Percentiles rank a stretch among this genome's conserved stretches.
phyloP scores from a whole-genome alignment of 352 stramenopile species.

The Elongisporangium prolatum region DNA sequence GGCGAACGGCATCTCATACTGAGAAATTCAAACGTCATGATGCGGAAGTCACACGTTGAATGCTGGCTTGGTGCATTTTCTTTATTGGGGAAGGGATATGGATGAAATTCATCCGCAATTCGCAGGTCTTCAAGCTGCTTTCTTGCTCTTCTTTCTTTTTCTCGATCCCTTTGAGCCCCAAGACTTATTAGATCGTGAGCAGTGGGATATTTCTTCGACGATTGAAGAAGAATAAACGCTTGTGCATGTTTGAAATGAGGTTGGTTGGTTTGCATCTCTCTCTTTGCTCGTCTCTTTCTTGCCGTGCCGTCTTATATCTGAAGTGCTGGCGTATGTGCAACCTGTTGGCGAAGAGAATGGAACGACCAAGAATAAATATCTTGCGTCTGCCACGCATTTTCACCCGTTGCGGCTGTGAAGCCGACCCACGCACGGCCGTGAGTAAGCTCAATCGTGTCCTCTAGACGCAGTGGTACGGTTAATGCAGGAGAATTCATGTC shows the following conservation, averaged over 20 bases:
- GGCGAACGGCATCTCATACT: constrained; percentile 82
- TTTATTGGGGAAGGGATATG: not conserved
- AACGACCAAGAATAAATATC: constrained; percentile 87
- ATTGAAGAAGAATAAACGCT: constrained; percentile 13
- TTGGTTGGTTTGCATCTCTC: constrained; percentile 9
- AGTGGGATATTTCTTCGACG: not conserved
- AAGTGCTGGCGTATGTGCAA: constrained; percentile 13
- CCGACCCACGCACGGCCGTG: constrained; percentile 87
- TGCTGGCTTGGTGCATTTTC: not conserved
- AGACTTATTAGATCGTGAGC: constrained; percentile 4
- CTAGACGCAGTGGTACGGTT: constrained; percentile 83
- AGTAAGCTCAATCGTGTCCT: constrained; percentile 69
- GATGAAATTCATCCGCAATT: not conserved
- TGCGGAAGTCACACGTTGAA: not conserved
- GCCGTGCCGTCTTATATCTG: constrained; percentile 4
- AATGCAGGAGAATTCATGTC: constrained; percentile 77
- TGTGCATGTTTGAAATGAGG: constrained; percentile 25
- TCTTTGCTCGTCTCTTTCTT: not conserved
- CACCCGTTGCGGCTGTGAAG: constrained; percentile 89
- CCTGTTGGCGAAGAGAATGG: constrained; percentile 36
- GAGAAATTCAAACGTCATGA: constrained; percentile 7
- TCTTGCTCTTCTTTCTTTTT: not conserved
- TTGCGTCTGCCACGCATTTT: constrained; percentile 82
- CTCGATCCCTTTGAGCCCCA: not conserved
- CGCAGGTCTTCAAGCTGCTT: not conserved